Base-by-base conservation (phyloP, 169 alveolate species). In the Cryptosporidium ubiquitum region DNA sequence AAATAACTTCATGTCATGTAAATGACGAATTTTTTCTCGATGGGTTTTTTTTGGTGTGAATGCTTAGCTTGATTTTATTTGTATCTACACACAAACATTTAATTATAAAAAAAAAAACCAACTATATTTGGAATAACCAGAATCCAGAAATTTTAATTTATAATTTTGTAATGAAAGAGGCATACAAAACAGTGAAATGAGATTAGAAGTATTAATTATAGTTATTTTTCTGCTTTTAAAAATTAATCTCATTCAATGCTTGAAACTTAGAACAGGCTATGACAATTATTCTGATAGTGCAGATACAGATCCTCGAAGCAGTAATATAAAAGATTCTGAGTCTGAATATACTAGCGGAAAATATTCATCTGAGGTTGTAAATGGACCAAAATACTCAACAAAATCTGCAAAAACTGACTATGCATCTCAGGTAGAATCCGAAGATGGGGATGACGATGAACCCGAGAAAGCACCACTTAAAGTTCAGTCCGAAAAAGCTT, bases 41-140 rank as follows among this genome's bases (percentile, higher is more conserved):
- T 20, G 37, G 16, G 18, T 37, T 64, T 64, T 58, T 64, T 64
- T 64, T 64, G 71, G 71, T 64, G 71, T 64, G 71, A 64, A 64
- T 64, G 47, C n/a, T n/a, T 64, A 64, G 10, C 10, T 1, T 4
- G 3, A 55, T 26, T 20, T n/a, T 0, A 26, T 26, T 64, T 31
- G 16, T 64, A 64, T 31, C 10, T 64, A 64, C 71, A 64, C 71
- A 64, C 71, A 64, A 64, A 31, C 18, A 6, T 64, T n/a, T n/a
- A 18, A 35, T n/a, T 18, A 5, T 31, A 33, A 64, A 2, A 64
- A 31, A 16, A 64, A 64, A 33, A n/a, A 2, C 16, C 5, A 12
- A 20, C 51, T 33, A 35, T 6, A 35, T 7, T 37, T 20, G 51
- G 51, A n/a, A 35, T 18, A 64, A 5, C 33, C 33, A 35, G 42